Conservation (phyloP, 768 basidiomycete genomes). For the Lactarius tabidus region DNA sequence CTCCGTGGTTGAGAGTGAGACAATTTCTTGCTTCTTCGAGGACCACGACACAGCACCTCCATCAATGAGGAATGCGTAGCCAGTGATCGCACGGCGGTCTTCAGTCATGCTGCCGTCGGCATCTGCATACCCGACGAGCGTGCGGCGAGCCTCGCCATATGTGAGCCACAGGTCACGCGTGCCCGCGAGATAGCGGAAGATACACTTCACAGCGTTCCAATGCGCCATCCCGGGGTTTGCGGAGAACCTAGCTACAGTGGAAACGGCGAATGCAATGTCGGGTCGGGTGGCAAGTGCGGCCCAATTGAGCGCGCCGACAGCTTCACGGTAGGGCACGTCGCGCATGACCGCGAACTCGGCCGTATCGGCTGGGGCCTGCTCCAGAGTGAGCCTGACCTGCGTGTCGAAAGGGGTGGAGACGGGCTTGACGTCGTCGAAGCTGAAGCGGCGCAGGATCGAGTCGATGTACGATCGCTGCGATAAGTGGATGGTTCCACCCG, state of each 20-base stretch:
- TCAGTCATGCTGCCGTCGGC: too few relatives aligned
- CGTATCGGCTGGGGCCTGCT: not conserved
- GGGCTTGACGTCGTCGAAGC: conserved; percentile 26
- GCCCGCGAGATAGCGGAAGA: not conserved
- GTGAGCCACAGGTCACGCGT: not conserved
- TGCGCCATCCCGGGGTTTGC: too few relatives aligned
- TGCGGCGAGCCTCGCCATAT: conserved; percentile 24
- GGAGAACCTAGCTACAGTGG: not conserved
- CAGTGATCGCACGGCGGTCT: too few relatives aligned
- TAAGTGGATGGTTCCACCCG: conserved; percentile 25
- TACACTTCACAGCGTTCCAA: too few relatives aligned
- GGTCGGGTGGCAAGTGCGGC: not conserved
- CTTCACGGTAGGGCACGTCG: not conserved
- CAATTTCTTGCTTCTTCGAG: too few relatives aligned
- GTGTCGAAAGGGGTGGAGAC: conserved; percentile 21
- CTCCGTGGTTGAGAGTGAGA: too few relatives aligned
- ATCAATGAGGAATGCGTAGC: conserved; percentile 25
- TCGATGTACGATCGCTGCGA: conserved; percentile 30
- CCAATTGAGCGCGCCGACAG: not conserved
- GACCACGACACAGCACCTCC: conserved; percentile 40
- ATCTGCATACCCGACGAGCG: too few relatives aligned
- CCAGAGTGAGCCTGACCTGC: not conserved
- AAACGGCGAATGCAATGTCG: too few relatives aligned
- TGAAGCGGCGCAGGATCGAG: conserved; percentile 29
- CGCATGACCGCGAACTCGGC: not conserved